phyloP scores from a whole-genome alignment of 2,329 filamentous ascomycete genomes.

The Teratosphaeria nubilosa region DNA sequence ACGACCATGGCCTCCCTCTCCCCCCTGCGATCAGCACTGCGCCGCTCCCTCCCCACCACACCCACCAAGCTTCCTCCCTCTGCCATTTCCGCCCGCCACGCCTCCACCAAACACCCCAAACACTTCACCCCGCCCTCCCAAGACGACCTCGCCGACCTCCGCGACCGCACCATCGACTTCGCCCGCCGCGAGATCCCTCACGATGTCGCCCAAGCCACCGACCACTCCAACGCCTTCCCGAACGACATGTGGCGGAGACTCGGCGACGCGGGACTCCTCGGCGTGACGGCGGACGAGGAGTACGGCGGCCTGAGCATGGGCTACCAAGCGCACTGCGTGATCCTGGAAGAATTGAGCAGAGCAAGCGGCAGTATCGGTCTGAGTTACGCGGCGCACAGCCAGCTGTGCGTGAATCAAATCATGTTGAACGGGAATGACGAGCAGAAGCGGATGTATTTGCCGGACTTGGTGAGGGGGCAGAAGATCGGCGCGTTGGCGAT shows the following conservation, averaged over 20 bases:
- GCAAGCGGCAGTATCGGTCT: slow-evolving; percentile 72
- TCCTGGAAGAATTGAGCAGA: slow-evolving; percentile 88
- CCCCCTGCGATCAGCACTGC: slow-evolving; percentile 15
- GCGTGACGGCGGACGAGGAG: slow-evolving; percentile 86
- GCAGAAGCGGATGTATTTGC: slow-evolving; percentile 74
- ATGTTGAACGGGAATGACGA: slow-evolving; percentile 72
- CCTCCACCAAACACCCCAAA: slow-evolving; percentile 60
- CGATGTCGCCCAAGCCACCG: slow-evolving; percentile 71
- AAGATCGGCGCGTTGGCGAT: slow-evolving; percentile 84
- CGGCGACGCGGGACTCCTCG: slow-evolving; percentile 80
- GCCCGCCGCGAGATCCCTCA: slow-evolving; percentile 75
- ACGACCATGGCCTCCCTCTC: background rate
- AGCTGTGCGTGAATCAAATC: slow-evolving; percentile 93
- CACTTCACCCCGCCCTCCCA: slow-evolving; percentile 59
- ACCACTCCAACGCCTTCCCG: slow-evolving; percentile 80
- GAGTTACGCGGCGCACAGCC: slow-evolving; percentile 90
- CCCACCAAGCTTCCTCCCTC: background rate
- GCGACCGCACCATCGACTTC: slow-evolving; percentile 81
- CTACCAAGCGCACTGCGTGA: slow-evolving; percentile 91
- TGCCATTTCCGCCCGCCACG: slow-evolving; percentile 25
- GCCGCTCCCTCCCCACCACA: slow-evolving; percentile 6
- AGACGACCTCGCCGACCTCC: slow-evolving; percentile 67
- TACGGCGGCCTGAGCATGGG: slow-evolving; percentile 85
- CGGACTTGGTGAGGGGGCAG: slow-evolving; percentile 68
- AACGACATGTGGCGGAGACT: slow-evolving; percentile 87